Evolutionary conservation across 768 basidiomycete species (phyloP).

Genomic region (Mycena polygramma): DNA sequence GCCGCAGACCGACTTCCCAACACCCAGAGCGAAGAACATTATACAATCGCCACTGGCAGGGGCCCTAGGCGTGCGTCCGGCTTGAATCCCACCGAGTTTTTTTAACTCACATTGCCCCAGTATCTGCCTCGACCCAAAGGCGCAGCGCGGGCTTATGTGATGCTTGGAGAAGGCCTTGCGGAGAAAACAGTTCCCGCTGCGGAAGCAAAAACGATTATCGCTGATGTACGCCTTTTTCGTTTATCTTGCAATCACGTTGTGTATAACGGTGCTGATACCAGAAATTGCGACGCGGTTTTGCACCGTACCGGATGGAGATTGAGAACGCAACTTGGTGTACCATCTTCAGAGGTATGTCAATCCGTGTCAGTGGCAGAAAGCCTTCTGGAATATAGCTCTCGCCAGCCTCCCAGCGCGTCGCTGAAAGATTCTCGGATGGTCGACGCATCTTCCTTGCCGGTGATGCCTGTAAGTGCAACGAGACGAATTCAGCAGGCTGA

Average conservation of each 20-base stretch:
- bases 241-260: no score
- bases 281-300: background rate
- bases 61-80: background rate
- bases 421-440: background rate
- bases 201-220: background rate
- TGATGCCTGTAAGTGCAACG: slow-evolving; percentile 1
- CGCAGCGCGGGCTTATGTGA: background rate
- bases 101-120: background rate
- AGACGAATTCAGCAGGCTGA: background rate
- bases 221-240: background rate
- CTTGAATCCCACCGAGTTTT: background rate
- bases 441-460: slow-evolving; percentile 1
- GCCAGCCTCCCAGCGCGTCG: background rate
- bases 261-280: background rate
- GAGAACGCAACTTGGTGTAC: background rate
- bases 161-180: background rate
- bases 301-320: slow-evolving; percentile 3
- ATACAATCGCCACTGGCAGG: background rate
- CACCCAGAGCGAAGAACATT: background rate
- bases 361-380: background rate
- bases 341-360: background rate
- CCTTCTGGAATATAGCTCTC: background rate
- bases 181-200: background rate
- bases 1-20: background rate
- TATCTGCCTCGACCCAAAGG: background rate